phyloP scores from a whole-genome alignment of 305 asterid species.

The Fraxinus platypoda region DNA sequence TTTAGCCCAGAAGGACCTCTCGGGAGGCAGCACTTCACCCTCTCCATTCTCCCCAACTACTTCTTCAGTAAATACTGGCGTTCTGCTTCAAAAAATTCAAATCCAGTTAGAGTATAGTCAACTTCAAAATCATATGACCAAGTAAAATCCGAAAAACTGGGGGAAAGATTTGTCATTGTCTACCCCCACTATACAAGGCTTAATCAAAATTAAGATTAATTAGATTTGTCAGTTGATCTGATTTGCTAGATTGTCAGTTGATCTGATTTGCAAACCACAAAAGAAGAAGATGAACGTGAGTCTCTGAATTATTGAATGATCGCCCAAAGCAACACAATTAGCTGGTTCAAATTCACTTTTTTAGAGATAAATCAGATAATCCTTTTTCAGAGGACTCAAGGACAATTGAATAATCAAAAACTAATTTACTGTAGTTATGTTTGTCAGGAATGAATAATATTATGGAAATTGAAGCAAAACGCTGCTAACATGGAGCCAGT shows the following conservation, averaged over 20 bases:
- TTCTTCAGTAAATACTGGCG: constrained; percentile 78
- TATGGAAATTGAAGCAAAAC: background rate
- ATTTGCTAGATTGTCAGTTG: background rate
- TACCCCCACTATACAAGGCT: background rate
- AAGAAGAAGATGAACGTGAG: background rate
- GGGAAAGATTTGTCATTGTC: background rate
- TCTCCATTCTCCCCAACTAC: constrained; percentile 59
- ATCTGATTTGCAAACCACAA: background rate
- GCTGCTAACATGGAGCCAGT: constrained; percentile 4
- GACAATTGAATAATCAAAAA: background rate
- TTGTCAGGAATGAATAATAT: constrained; percentile 11
- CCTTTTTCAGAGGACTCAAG: background rate
- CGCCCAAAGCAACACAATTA: background rate
- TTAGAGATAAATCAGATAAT: background rate
- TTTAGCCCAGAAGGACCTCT: constrained; percentile 97
- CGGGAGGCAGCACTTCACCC: constrained; percentile 69
- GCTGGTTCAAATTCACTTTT: background rate
- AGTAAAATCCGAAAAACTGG: background rate
- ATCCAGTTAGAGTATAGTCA: constrained; percentile 10
- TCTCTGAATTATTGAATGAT: background rate
- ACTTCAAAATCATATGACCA: background rate
- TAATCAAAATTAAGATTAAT: background rate
- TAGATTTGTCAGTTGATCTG: background rate
- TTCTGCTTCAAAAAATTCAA: constrained; percentile 50
- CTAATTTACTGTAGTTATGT: constrained; percentile 15